A percentile compares a stretch with the other conserved stretches of the same genome.
These are phyloP conservation scores for Trichophyton equinum DNA, from an alignment of 2,329 filamentous ascomycete genomes.

Conservation along the genomic window DNA sequence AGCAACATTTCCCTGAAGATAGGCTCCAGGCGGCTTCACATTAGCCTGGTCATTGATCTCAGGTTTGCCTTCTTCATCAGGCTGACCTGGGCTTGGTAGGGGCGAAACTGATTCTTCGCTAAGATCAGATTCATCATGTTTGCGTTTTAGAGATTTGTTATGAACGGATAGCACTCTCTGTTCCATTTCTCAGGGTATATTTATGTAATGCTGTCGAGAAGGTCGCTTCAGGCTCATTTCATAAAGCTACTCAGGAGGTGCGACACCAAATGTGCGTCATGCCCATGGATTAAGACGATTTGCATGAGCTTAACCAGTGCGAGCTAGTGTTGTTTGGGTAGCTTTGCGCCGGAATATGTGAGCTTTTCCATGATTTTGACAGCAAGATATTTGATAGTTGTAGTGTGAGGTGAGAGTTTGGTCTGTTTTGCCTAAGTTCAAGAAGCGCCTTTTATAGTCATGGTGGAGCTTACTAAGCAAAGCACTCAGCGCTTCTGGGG, in stretches of 20 bases:
- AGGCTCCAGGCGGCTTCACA: slow-evolving; percentile 6
- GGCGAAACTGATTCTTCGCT: slow-evolving; percentile 24
- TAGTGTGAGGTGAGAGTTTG: too few species aligned
- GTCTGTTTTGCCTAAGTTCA: background rate
- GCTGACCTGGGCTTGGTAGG: background rate
- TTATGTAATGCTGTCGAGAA: background rate
- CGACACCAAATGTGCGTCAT: background rate
- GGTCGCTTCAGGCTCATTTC: background rate
- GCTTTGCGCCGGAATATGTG: background rate
- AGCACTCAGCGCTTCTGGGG: background rate
- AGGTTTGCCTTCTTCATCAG: background rate
- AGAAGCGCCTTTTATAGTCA: background rate
- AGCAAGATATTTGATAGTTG: too few species aligned
- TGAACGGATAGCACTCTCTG: slow-evolving; percentile 16
- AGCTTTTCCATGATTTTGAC: background rate
- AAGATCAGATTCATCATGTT: slow-evolving; percentile 24
- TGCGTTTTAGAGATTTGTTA: slow-evolving; percentile 25
- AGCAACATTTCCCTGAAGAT: slow-evolving; percentile 28
- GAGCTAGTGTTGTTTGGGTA: background rate
- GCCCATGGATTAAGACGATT: background rate
- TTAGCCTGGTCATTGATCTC: slow-evolving; percentile 17
- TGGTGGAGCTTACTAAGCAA: background rate
- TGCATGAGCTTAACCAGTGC: background rate
- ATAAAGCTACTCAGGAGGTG: background rate
- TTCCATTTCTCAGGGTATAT: slow-evolving; percentile 13